Conservation (phyloP, 73 alveolate species). For the Halteria grandinella region DNA sequence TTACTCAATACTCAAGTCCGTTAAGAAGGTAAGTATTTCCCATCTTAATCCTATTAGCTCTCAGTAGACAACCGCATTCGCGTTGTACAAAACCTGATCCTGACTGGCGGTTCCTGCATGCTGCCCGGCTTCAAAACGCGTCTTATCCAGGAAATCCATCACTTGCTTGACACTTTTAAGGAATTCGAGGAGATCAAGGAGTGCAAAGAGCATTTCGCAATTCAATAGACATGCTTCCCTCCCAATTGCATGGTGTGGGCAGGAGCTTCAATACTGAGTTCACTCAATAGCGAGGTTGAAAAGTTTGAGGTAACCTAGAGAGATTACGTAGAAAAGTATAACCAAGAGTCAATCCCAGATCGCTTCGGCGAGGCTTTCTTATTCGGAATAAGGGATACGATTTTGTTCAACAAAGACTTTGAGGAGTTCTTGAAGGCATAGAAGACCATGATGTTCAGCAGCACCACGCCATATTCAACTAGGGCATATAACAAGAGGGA, state of each 20-base stretch:
- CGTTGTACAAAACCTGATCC: slow-evolving; percentile 45
- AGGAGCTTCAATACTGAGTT: slow-evolving; percentile 58
- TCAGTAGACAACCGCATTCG: slow-evolving; percentile 34
- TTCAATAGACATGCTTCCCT: slow-evolving; percentile 50
- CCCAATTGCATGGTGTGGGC: slow-evolving; percentile 57
- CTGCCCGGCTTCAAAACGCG: slow-evolving; percentile 63
- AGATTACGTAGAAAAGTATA: slow-evolving; percentile 37
- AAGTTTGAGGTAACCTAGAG: slow-evolving; percentile 24
- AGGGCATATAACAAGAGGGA: slow-evolving; percentile 35
- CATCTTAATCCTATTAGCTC: neutral
- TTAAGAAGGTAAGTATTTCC: slow-evolving; percentile 14
- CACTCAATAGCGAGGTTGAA: slow-evolving; percentile 52
- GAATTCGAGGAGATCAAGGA: slow-evolving; percentile 45
- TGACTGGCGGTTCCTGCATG: slow-evolving; percentile 58
- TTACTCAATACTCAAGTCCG: slow-evolving; percentile 18
- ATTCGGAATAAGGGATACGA: slow-evolving; percentile 39
- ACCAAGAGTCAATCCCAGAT: slow-evolving; percentile 52
- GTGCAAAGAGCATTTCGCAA: neutral
- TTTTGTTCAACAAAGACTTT: slow-evolving; percentile 48
- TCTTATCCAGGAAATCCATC: slow-evolving; percentile 40
- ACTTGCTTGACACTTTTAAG: slow-evolving; percentile 5
- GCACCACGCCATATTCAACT: slow-evolving; percentile 57
- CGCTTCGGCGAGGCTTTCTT: slow-evolving; percentile 60
- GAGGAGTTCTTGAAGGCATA: slow-evolving; percentile 51
- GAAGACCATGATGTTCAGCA: slow-evolving; percentile 33